Conservation (phyloP, 1,284 basidiomycete genomes). For the Taiwanofungus camphoratus region DNA sequence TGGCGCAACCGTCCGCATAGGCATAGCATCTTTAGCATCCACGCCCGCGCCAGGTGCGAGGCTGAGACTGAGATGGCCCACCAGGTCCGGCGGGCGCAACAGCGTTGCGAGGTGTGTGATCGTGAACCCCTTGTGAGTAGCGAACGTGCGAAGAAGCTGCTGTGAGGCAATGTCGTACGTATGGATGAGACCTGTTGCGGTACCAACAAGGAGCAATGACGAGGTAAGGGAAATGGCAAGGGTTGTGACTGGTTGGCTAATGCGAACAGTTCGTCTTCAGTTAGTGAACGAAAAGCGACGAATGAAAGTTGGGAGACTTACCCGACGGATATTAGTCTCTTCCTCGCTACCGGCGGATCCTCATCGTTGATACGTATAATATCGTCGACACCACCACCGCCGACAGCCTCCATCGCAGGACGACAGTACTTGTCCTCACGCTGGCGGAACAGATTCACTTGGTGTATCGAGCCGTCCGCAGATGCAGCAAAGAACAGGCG, state of each 20-base stretch:
- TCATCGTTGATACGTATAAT: slow-evolving; percentile 59
- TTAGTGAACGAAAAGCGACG: slow-evolving; percentile 4
- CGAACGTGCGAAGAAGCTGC: slow-evolving; percentile 79
- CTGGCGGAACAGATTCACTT: slow-evolving; percentile 76
- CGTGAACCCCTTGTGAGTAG: slow-evolving; percentile 64
- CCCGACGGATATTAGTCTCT: slow-evolving; percentile 61
- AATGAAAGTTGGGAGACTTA: slow-evolving; percentile 26
- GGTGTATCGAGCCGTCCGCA: slow-evolving; percentile 65
- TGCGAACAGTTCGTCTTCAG: slow-evolving; percentile 4
- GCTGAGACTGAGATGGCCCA: slow-evolving; percentile 64
- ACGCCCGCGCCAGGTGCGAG: slow-evolving; percentile 40
- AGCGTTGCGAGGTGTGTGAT: slow-evolving; percentile 74
- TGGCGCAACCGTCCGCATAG: slow-evolving; percentile 57
- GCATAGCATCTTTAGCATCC: slow-evolving; percentile 52
- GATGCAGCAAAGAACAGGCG: slow-evolving; percentile 85
- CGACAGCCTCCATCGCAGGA: slow-evolving; percentile 60
- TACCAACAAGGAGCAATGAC: slow-evolving; percentile 72
- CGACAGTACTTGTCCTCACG: slow-evolving; percentile 42
- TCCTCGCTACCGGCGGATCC: slow-evolving; percentile 37
- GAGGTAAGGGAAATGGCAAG: slow-evolving; percentile 73
- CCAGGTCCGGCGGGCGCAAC: slow-evolving; percentile 78
- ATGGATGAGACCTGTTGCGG: slow-evolving; percentile 68
- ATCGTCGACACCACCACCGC: slow-evolving; percentile 68
- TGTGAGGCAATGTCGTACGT: slow-evolving; percentile 87
- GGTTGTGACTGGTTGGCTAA: slow-evolving; percentile 60